Percentiles rank a stretch among this genome's conserved stretches.
Evolutionary conservation across 2,329 filamentous ascomycete genomes (phyloP).

Genomic region (Diaporthe helianthi): DNA sequence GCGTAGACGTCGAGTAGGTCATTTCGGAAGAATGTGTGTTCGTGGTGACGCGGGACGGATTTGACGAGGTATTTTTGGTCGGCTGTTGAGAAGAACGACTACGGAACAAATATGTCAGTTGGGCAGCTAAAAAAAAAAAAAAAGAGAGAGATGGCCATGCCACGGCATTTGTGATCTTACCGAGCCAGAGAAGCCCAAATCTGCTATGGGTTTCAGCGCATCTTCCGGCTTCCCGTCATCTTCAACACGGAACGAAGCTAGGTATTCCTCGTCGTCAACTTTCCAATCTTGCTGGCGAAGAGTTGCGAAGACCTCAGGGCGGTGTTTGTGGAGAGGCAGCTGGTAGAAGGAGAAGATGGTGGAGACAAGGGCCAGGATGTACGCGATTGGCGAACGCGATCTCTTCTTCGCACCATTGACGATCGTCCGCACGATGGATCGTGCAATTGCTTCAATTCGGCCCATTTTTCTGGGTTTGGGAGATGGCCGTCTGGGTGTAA

Average conservation of each 20-base stretch:
- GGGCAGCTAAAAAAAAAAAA: background rate
- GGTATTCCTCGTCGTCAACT: slow-evolving; percentile 49
- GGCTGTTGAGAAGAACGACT: slow-evolving; percentile 74
- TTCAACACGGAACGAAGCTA: slow-evolving; percentile 47
- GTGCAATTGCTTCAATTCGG: slow-evolving; percentile 46
- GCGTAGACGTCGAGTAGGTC: slow-evolving; percentile 71
- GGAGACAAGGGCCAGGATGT: slow-evolving; percentile 51
- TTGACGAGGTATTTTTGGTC: slow-evolving; percentile 75
- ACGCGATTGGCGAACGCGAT: slow-evolving; percentile 45
- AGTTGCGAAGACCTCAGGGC: slow-evolving; percentile 55
- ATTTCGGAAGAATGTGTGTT: slow-evolving; percentile 72
- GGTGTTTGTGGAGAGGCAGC: slow-evolving; percentile 54
- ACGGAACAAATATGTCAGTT: background rate
- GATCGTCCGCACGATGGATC: slow-evolving; percentile 51
- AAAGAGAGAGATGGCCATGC: accelerated
- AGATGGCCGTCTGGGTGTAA: background rate
- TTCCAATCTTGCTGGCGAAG: slow-evolving; percentile 53
- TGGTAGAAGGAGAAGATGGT: slow-evolving; percentile 61
- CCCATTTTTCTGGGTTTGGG: slow-evolving; percentile 37
- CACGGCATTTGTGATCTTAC: slow-evolving; percentile 43
- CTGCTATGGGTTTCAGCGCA: slow-evolving; percentile 64
- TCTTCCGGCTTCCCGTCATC: slow-evolving; percentile 53
- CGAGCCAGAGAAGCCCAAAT: slow-evolving; percentile 77
- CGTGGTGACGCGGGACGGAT: slow-evolving; percentile 72
- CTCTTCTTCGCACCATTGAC: slow-evolving; percentile 42